Evolutionary conservation across 1,284 basidiomycete species (phyloP).

Genomic region (Microbotryum silenes-acaulis): DNA sequence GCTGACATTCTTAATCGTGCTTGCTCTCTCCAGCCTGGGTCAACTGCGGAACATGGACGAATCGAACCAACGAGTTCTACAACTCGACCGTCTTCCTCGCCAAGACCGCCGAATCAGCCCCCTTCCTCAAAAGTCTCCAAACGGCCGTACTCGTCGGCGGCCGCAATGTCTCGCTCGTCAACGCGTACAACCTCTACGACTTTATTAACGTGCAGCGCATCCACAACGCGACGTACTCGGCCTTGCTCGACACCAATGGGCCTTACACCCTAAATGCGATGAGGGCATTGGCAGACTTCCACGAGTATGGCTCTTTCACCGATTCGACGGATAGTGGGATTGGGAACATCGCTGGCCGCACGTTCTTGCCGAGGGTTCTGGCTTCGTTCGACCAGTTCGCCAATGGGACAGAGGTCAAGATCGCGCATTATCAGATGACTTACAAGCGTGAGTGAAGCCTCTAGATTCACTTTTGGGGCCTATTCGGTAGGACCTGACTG

Average conservation of each 20-base stretch:
- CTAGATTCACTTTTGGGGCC: background rate
- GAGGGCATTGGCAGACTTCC: conserved; percentile 45
- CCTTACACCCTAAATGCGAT: background rate
- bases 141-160: conserved; percentile 57
- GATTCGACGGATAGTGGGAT: conserved; percentile 55
- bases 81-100: conserved; percentile 49
- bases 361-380: conserved; percentile 62
- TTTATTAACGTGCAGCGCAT: conserved; percentile 42
- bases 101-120: conserved; percentile 49
- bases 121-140: conserved; percentile 58
- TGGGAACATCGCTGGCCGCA: conserved; percentile 74
- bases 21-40: conserved; percentile 10
- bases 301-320: conserved; percentile 68
- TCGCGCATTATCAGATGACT: conserved; percentile 52
- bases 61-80: conserved; percentile 34
- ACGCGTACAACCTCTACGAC: conserved; percentile 59
- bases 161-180: conserved; percentile 57
- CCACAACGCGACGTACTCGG: conserved; percentile 69
- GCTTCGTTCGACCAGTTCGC: conserved; percentile 62
- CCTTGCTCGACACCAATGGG: conserved; percentile 55
- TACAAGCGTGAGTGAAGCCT: conserved; percentile 7
- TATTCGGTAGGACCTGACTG: background rate
- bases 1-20: too few species aligned
- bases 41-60: conserved; percentile 39
- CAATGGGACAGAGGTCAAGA: conserved; percentile 62